Evolutionary conservation across 2,329 filamentous ascomycete genomes (phyloP).

Genomic region (Drechslerella stenobrocha): DNA sequence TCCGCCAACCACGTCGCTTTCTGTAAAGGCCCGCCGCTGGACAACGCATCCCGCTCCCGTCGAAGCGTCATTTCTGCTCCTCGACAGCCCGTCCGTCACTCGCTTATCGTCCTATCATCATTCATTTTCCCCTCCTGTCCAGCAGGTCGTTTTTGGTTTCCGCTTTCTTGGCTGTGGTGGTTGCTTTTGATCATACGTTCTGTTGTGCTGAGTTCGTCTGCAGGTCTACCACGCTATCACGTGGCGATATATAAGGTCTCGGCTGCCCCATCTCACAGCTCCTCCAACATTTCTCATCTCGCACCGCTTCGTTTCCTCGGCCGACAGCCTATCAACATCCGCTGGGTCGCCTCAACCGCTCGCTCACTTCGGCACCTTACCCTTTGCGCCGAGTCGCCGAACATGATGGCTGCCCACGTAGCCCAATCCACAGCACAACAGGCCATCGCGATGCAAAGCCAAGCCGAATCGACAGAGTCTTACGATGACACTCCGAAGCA

Average conservation of each 20-base stretch:
- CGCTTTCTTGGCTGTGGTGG: conserved; percentile 18
- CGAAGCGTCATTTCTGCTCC: not conserved
- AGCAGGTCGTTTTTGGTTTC: conserved; percentile 5
- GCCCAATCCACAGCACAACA: conserved; percentile 47
- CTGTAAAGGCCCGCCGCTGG: conserved; percentile 39
- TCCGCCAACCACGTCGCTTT: conserved; percentile 35
- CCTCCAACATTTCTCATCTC: conserved; percentile 41
- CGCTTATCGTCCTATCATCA: conserved; percentile 14
- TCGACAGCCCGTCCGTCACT: conserved; percentile 1
- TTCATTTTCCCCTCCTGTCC: conserved; percentile 21
- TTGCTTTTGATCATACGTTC: conserved; percentile 20
- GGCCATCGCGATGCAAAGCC: conserved; percentile 45
- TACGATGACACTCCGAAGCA: conserved; percentile 44
- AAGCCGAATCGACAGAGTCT: conserved; percentile 30
- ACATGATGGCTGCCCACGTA: conserved; percentile 47
- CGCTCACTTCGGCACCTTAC: conserved; percentile 4
- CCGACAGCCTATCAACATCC: not conserved
- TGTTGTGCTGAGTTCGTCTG: conserved; percentile 49
- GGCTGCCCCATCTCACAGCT: conserved; percentile 50
- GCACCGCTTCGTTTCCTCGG: conserved; percentile 2
- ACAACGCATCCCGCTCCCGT: conserved; percentile 45
- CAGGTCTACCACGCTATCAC: conserved; percentile 52
- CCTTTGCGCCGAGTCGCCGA: conserved; percentile 8
- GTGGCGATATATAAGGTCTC: conserved; percentile 51
- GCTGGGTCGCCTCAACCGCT: not conserved